Evolutionary conservation across 345 rosid species (phyloP), one percentile per base, ranked within the genome.

Genomic region (Erucastrum elatum): DNA sequence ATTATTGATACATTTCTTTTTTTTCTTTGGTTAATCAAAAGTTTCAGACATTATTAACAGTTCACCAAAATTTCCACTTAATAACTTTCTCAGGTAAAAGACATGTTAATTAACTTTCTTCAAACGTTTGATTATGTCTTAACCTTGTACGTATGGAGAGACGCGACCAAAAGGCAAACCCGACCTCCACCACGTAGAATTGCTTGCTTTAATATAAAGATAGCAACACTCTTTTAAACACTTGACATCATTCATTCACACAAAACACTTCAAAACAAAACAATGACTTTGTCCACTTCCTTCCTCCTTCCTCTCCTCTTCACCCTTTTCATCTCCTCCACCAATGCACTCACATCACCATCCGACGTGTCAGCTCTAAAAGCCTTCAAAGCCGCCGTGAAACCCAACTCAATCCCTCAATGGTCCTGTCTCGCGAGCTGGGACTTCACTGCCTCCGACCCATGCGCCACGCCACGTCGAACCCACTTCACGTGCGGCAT

Each of bases 351-450:
- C 7, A 88, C 90, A 17, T 79, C 80, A 8, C 82, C 71, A 16
- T 79, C 84, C 49, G 94, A 91, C 76, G 75, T 91, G 10, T 79
- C 87, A 15, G 92, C 92, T 29, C 74, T 91, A 13, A 88, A 88
- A 84, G 85, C 90, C 44, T 84, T 91, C 71, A 87, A 88, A 74
- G 81, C 91, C 58, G 44, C 89, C 6, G 68, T 91, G 60, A 89
- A 87, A 60, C 87, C 90, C 0, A 76, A 11, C 65, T 87, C 96
- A 21, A 87, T 89, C 77, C 90, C 80, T 0, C 68, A 80, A 0
- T 91, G 88, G 88, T 89, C 94, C 0, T 91, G 94, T 26, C 82
- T 91, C 0, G 90, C 88, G 34, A 87, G 89, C 6, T 91, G 96
- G 92, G 90, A 89, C 85, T 89, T 91, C 78, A 29, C 84, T 72